These are phyloP conservation scores for Gillenia trifoliata DNA, from an alignment of 306 rosid species.

Conservation along the genomic window DNA sequence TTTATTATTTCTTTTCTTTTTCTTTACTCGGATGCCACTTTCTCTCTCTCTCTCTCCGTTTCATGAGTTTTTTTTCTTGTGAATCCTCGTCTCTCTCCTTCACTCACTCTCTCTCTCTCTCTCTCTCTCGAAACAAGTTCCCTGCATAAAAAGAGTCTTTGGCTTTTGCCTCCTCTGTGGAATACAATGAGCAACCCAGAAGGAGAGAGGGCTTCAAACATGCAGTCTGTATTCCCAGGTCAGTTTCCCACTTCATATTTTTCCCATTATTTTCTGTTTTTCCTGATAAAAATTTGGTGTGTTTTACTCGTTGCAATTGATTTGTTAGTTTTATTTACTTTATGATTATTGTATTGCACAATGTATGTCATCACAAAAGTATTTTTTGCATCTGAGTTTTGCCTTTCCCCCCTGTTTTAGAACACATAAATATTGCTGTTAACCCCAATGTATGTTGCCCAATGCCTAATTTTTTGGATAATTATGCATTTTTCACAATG, in stretches of 20 bases:
- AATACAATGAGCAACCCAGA: constrained; percentile 49
- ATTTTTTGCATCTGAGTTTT: not conserved
- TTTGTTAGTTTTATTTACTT: constrained; percentile 11
- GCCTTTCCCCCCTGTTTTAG: too few relatives aligned
- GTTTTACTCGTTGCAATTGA: constrained; percentile 14
- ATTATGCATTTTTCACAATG: not conserved
- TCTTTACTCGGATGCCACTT: constrained; percentile 17
- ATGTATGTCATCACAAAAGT: not conserved
- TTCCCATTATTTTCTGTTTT: constrained; percentile 3
- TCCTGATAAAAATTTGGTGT: not conserved
- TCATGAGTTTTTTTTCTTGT: not conserved
- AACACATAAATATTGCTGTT: not conserved
- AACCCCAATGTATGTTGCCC: constrained; percentile 2
- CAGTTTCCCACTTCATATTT: not conserved
- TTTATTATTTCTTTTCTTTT: not conserved
- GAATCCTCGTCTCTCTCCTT: not conserved
- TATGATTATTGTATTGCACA: not conserved
- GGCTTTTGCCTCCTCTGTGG: not conserved
- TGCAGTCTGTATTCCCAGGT: constrained; percentile 52
- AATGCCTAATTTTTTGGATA: not conserved
- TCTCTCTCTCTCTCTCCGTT: constrained; percentile 3
- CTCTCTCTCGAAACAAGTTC: not conserved
- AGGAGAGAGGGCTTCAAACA: constrained; percentile 34
- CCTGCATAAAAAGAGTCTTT: not conserved
- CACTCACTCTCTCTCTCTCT: not conserved